These are phyloP conservation scores for Penicillium canescens DNA, from an alignment of 495 filamentous ascomycete genomes.

Conservation along the genomic window DNA sequence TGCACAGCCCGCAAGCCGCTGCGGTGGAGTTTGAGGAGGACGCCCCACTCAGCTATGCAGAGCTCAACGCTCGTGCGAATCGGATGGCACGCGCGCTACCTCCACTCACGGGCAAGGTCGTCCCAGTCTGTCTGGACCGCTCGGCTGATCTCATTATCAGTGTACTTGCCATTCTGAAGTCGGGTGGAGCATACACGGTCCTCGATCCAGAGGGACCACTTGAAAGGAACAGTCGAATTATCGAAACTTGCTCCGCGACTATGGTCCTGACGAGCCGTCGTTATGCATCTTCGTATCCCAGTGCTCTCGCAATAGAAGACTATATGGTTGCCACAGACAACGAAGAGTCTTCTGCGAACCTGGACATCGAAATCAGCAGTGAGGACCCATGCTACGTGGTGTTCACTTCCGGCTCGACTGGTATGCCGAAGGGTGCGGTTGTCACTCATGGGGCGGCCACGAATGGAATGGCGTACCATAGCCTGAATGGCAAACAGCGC, in stretches of 20 bases:
- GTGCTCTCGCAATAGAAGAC: neutral
- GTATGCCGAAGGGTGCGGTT: slow-evolving; percentile 15
- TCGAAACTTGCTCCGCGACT: slow-evolving; percentile 17
- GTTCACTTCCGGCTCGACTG: slow-evolving; percentile 21
- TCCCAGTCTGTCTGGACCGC: slow-evolving; percentile 49
- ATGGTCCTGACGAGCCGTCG: neutral
- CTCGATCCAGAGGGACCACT: slow-evolving; percentile 48
- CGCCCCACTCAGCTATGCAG: slow-evolving; percentile 1
- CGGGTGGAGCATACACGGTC: slow-evolving; percentile 46
- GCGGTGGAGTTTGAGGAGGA: slow-evolving; percentile 12
- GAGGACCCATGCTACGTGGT: slow-evolving; percentile 7
- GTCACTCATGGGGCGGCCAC: slow-evolving; percentile 12
- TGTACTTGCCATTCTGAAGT: slow-evolving; percentile 43
- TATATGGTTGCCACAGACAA: neutral
- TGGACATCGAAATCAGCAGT: neutral
- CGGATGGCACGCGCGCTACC: neutral
- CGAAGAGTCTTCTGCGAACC: neutral
- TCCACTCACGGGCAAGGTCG: slow-evolving; percentile 11
- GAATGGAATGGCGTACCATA: slow-evolving; percentile 5
- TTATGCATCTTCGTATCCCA: neutral
- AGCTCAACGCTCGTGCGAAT: slow-evolving; percentile 4
- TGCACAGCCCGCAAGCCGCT: neutral
- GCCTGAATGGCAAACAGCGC: slow-evolving; percentile 3
- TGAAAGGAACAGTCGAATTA: slow-evolving; percentile 20
- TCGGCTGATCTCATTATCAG: slow-evolving; percentile 38